Evolutionary conservation across 148 eudicot genomes (phyloP), one percentile per base, ranked within the genome.

Genomic region (Fallopia convolvulus): DNA sequence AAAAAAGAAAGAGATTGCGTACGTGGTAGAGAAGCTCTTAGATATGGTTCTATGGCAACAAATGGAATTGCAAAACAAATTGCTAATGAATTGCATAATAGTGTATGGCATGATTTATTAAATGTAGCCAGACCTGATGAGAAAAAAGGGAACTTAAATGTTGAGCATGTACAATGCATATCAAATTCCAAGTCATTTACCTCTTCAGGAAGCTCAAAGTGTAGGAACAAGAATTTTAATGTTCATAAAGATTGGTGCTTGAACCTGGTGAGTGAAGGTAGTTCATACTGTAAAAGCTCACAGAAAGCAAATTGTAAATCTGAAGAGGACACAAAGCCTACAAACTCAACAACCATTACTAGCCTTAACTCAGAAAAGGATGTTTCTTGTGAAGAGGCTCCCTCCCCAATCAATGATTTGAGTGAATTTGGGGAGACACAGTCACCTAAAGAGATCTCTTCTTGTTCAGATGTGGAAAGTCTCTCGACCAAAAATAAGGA

Each of bases 161-260:
- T 40, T 73, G 15, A 41, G 9, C 77, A 73, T 80, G 70, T 39
- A 65, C 17, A 36, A 44, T n/a, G 15, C 53, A 18, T 20, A 20
- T 58, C 65, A 58, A 58, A 10, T 40, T 71, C 74, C 21, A 78
- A 15, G 10, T 55, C 80, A 10, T 74, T 81, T 74, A 76, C 78
- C 46, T 61, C 77, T 77, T 78, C 76, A 63, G 80, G 77, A 77
- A 80, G 76, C 49, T 80, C 86, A 77, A 81, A 83, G 78, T 76
- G 78, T 76, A 81, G 74, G 33, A 78, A 26, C 47, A 79, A 77
- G 72, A 66, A 52, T 48, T 52, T 72, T 26, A 23, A 14, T n/a
- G 70, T 81, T 30, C 74, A 79, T 50, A 80, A 50, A 75, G 79
- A 60, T 26, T 77, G 84, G 84, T 77, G 79, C 56, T 72, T 77